Evolutionary conservation across 768 basidiomycete genomes (phyloP).

Genomic region (Bullera alba): DNA sequence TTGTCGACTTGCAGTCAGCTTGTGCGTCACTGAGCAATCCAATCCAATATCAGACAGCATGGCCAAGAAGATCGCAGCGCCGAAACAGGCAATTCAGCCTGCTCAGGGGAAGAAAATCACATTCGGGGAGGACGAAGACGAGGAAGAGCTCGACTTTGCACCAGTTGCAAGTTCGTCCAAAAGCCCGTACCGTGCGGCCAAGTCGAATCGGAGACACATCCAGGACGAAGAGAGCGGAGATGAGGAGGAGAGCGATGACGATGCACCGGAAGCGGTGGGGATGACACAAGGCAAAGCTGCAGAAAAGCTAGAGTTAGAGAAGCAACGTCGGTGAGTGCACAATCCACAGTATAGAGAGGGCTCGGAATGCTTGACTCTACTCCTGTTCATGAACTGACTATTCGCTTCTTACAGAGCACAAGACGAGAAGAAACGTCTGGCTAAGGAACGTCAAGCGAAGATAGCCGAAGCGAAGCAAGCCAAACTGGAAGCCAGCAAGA

Average conservation of each 20-base stretch:
- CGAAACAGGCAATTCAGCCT: slow-evolving; percentile 13
- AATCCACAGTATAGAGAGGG: not conserved
- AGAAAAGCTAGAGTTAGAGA: not conserved
- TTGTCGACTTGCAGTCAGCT: no score
- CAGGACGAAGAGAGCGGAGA: not conserved
- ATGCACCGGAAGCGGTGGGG: slow-evolving; percentile 23
- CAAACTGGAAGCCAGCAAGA: not conserved
- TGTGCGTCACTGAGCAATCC: no score
- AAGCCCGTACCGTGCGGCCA: not conserved
- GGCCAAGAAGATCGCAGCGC: no score
- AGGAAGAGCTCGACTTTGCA: not conserved
- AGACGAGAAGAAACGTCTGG: slow-evolving; percentile 3
- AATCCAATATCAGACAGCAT: no score
- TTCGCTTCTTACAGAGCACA: not conserved
- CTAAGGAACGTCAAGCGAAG: slow-evolving; percentile 9
- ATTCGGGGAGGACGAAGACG: slow-evolving; percentile 10
- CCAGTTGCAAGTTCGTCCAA: not conserved
- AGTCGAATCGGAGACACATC: not conserved
- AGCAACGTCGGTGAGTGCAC: slow-evolving; percentile 9
- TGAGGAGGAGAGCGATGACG: no score
- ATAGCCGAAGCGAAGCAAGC: slow-evolving; percentile 9
- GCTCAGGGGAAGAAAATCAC: slow-evolving; percentile 16
- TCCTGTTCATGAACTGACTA: not conserved
- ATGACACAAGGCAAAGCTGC: slow-evolving; percentile 6
- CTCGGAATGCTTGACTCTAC: no score